Percentiles rank a stretch among this genome's conserved stretches.
These are phyloP conservation scores for Seiridium unicorne DNA, from an alignment of 2,329 filamentous ascomycete species.

Conservation along the genomic window DNA sequence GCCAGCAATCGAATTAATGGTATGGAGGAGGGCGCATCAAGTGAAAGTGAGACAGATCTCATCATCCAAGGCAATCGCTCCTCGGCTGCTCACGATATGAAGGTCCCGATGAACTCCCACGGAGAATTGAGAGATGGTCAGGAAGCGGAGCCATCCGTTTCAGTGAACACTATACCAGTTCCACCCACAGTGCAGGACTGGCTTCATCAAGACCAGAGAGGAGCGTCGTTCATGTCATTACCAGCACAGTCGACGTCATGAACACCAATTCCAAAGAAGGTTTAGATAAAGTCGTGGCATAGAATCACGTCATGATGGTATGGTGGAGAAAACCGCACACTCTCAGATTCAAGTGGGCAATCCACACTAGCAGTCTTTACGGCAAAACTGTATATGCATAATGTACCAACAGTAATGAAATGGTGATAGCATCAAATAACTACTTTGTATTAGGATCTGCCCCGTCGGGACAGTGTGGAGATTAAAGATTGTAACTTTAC, in stretches of 20 bases:
- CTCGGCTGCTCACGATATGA: neutral
- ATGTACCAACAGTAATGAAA: too few species aligned
- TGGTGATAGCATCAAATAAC: too few species aligned
- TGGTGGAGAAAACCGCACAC: too few species aligned
- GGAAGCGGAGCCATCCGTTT: neutral
- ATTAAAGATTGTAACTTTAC: neutral
- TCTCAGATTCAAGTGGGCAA: too few species aligned
- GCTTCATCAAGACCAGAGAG: neutral
- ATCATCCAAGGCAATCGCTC: neutral
- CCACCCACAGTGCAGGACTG: neutral
- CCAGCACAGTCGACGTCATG: neutral
- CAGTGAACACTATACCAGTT: neutral
- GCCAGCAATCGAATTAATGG: neutral
- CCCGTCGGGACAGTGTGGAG: neutral
- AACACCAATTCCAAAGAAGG: neutral
- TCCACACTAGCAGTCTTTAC: too few species aligned
- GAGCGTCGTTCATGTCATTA: neutral
- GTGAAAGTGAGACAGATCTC: constrained; percentile 1
- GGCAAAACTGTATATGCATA: too few species aligned
- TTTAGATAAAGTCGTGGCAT: too few species aligned
- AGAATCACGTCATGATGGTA: too few species aligned
- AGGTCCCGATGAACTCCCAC: neutral
- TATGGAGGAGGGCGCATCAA: neutral
- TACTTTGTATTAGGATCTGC: neutral
- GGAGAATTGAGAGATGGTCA: neutral